phyloP scores from a whole-genome alignment of 139 green algal species.

The Closterium sp. region DNA sequence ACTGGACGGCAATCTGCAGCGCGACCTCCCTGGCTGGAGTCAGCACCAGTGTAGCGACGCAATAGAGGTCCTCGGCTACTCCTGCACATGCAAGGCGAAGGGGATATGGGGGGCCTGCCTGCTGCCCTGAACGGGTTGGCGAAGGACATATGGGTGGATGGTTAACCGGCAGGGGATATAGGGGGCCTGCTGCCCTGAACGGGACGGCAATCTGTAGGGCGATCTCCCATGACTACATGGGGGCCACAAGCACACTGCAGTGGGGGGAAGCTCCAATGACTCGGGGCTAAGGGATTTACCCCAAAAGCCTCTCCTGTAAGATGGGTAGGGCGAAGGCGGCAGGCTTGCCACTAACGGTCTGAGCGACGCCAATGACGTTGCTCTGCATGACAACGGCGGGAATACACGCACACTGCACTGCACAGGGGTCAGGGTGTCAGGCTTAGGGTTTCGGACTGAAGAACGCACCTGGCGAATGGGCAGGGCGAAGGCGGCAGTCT shows the following conservation, averaged over 20 bases:
- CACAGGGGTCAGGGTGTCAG: background rate
- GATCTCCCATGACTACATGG: no score
- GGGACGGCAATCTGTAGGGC: no score
- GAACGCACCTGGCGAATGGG: constrained; percentile 81
- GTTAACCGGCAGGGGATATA: no score
- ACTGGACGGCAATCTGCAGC: constrained; percentile 81
- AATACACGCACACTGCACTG: constrained; percentile 61
- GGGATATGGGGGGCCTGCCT: no score
- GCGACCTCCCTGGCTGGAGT: constrained; percentile 94
- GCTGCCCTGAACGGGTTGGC: no score
- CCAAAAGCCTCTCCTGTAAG: constrained; percentile 64
- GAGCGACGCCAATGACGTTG: constrained; percentile 85
- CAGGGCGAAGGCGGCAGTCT: constrained; percentile 96
- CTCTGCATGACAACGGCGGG: constrained; percentile 75
- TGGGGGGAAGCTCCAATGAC: no score
- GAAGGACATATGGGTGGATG: no score
- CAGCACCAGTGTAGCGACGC: constrained; percentile 86
- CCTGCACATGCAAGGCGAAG: constrained; percentile 60
- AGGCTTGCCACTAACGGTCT: constrained; percentile 95
- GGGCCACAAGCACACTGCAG: no score
- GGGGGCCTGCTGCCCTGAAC: no score
- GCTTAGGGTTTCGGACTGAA: background rate
- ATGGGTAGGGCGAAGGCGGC: constrained; percentile 94
- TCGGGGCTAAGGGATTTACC: no score
- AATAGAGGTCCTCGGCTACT: constrained; percentile 82